These are phyloP conservation scores for Nicotiana otophora DNA, from an alignment of 257 asterid genomes.

Conservation along the genomic window DNA sequence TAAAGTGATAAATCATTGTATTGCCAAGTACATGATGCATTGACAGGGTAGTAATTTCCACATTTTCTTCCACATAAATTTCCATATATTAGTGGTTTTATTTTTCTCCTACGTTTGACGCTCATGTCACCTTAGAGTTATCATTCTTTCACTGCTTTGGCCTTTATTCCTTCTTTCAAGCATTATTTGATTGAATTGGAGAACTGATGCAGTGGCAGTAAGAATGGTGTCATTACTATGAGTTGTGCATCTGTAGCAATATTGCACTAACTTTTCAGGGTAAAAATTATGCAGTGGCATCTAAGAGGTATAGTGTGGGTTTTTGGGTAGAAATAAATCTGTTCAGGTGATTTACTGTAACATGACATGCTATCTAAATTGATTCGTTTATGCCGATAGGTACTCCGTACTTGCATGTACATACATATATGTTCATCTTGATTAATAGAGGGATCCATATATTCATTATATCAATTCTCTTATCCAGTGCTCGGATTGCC, in stretches of 20 bases:
- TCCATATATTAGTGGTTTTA: not conserved
- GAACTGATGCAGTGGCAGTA: not conserved
- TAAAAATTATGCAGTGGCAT: not conserved
- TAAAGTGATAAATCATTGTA: not conserved
- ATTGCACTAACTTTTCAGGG: not conserved
- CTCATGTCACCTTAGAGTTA: not conserved
- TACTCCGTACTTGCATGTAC: no score
- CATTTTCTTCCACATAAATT: not conserved
- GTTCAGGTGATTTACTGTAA: not conserved
- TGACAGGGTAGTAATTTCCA: not conserved
- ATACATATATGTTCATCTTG: not conserved
- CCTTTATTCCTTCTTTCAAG: not conserved
- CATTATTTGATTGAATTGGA: not conserved
- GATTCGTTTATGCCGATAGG: no score
- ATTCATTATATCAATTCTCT: not conserved
- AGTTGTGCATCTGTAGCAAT: not conserved
- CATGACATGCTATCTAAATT: no score
- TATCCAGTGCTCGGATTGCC: not conserved
- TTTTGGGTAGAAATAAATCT: not conserved
- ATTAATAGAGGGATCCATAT: not conserved
- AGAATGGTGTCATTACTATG: not conserved
- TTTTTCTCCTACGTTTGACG: not conserved
- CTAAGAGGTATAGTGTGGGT: not conserved
- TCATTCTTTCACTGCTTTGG: not conserved
- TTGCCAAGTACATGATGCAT: not conserved